Evolutionary conservation across 139 green algal species (phyloP).

Genomic region (Closterium sp.): DNA sequence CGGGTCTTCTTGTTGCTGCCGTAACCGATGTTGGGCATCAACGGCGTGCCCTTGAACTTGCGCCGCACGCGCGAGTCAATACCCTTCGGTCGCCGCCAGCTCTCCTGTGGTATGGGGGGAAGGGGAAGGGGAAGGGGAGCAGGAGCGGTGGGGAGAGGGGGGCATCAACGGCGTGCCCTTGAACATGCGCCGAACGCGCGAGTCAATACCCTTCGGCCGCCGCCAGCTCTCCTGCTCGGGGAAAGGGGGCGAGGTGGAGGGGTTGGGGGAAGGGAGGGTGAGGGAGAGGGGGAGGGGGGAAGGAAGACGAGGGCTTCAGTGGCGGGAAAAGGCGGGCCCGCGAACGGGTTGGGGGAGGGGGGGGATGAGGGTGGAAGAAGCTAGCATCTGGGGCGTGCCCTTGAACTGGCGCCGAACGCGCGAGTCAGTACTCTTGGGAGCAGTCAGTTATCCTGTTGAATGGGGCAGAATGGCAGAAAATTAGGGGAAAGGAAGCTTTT

Average conservation of each 20-base stretch:
- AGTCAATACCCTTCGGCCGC: conserved; percentile 93
- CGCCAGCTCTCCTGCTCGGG: conserved; percentile 76
- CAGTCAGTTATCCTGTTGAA: no score
- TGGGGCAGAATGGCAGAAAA: background rate
- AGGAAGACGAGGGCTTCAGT: background rate
- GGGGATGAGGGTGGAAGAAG: no score
- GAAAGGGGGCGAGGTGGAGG: background rate
- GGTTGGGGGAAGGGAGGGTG: background rate
- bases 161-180: conserved; percentile 86
- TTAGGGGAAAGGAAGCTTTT: no score
- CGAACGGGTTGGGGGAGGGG: no score
- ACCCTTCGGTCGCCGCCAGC: conserved; percentile 93
- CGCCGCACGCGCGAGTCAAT: conserved; percentile 92
- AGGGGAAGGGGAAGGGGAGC: background rate
- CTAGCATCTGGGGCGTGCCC: no score
- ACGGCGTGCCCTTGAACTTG: conserved; percentile 93
- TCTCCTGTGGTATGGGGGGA: conserved; percentile 60
- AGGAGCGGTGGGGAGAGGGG: background rate
- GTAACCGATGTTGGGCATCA: conserved; percentile 96
- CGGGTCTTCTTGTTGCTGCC: conserved; percentile 90
- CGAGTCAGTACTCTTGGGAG: no score
- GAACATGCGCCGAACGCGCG: conserved; percentile 89
- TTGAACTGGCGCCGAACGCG: no score
- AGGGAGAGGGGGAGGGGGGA: conserved; percentile 20
- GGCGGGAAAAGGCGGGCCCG: no score